Evolutionary conservation across 2,329 filamentous ascomycete species (phyloP).

Genomic region (Exophiala bonariae): DNA sequence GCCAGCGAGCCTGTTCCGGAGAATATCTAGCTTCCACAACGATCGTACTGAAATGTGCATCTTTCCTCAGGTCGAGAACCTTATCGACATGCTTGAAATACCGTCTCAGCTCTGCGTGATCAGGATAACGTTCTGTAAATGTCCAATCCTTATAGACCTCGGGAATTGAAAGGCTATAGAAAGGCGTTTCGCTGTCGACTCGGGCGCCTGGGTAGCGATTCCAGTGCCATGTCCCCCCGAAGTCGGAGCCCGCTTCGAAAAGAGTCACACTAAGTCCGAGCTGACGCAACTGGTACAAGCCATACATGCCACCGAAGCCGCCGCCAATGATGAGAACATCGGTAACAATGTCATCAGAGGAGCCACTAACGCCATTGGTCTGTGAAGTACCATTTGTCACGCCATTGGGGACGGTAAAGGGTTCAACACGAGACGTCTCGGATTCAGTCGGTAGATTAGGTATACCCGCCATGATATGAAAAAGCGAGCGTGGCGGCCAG

Average conservation of each 20-base stretch:
- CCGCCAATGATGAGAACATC: conserved; percentile 27
- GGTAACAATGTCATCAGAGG: conserved; percentile 6
- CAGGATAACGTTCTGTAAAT: conserved; percentile 44
- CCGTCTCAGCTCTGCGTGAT: conserved; percentile 35
- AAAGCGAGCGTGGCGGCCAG: no score
- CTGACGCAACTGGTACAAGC: conserved; percentile 53
- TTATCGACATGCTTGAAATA: conserved; percentile 45
- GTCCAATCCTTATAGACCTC: conserved; percentile 48
- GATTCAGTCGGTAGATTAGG: no score
- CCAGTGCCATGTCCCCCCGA: conserved; percentile 38
- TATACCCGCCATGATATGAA: no score
- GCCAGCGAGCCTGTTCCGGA: conserved; percentile 36
- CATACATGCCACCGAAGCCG: conserved; percentile 45
- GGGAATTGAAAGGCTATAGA: conserved; percentile 55
- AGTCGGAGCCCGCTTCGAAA: conserved; percentile 45
- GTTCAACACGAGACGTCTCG: no score
- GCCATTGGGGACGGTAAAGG: no score
- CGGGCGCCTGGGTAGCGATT: conserved; percentile 42
- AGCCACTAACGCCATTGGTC: conserved; percentile 22
- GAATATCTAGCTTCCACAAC: conserved; percentile 38
- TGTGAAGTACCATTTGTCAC: no score
- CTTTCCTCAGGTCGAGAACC: conserved; percentile 38
- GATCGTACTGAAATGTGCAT: conserved; percentile 32
- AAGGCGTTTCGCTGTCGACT: conserved; percentile 55
- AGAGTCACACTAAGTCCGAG: conserved; percentile 49